phyloP scores from a whole-genome alignment of 306 rosid species.

The Rubus idaeus region DNA sequence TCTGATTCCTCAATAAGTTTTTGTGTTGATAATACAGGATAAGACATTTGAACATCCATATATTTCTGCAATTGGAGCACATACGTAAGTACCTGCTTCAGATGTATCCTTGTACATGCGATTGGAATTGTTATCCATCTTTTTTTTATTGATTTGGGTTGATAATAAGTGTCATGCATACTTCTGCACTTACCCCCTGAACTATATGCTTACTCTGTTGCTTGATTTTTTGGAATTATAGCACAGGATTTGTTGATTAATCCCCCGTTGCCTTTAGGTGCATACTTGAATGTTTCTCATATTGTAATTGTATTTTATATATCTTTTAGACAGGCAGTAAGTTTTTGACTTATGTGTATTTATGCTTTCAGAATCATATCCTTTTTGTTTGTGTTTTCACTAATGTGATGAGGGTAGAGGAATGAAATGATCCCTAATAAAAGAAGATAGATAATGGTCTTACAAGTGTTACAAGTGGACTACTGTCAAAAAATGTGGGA shows the following conservation, averaged over 20 bases:
- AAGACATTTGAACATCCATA: conserved; percentile 90
- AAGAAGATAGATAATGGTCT: background rate
- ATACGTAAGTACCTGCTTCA: conserved; percentile 59
- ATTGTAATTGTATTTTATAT: background rate
- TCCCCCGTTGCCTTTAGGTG: background rate
- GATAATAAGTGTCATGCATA: background rate
- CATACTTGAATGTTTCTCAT: background rate
- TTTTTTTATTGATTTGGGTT: background rate
- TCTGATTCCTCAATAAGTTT: conserved; percentile 7
- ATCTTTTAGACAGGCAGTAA: background rate
- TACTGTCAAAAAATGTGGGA: background rate
- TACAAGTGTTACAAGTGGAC: background rate
- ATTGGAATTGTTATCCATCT: background rate
- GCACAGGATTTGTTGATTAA: background rate
- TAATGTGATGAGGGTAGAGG: background rate
- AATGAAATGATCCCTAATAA: background rate
- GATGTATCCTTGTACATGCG: background rate
- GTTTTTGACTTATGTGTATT: background rate
- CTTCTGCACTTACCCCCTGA: background rate
- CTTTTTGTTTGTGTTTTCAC: background rate
- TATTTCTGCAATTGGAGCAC: conserved; percentile 86
- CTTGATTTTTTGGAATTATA: background rate
- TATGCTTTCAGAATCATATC: background rate
- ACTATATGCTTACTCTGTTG: background rate
- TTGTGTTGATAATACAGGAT: conserved; percentile 62